phyloP scores from a whole-genome alignment of 1,284 basidiomycete species.

The Exobasidium rhododendri region DNA sequence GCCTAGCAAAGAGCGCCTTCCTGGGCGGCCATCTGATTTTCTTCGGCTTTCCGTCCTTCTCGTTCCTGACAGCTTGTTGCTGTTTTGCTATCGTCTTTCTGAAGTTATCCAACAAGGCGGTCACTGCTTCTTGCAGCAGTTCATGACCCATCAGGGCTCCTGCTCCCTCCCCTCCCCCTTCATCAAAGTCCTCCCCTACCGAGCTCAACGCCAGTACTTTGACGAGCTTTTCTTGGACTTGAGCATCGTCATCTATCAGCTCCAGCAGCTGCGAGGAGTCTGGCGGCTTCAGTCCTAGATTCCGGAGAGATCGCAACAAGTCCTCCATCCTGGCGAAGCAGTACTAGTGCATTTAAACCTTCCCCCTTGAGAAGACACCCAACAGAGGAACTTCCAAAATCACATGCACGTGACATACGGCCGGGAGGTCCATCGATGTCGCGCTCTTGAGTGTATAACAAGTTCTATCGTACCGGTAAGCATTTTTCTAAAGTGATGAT shows the following conservation, averaged over 20 bases:
- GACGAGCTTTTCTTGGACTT: conserved; percentile 25
- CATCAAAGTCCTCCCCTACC: not conserved
- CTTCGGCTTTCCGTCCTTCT: conserved; percentile 23
- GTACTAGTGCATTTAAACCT: no score
- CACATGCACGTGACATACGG: no score
- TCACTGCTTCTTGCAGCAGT: conserved; percentile 47
- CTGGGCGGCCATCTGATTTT: conserved; percentile 40
- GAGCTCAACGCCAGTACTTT: conserved; percentile 41
- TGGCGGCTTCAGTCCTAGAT: conserved; percentile 41
- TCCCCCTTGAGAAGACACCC: no score
- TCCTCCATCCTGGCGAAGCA: conserved; percentile 43
- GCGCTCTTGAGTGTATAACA: no score
- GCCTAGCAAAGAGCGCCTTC: conserved; percentile 39
- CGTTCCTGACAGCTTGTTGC: conserved; percentile 22
- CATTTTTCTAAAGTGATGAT: no score
- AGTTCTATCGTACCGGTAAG: no score
- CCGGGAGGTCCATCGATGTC: no score
- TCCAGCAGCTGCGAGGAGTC: conserved; percentile 44
- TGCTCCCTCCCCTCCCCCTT: conserved; percentile 17
- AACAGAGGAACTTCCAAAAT: no score
- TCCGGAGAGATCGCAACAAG: conserved; percentile 42
- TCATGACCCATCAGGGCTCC: conserved; percentile 42
- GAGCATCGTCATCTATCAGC: conserved; percentile 28
- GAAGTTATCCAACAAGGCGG: conserved; percentile 48
- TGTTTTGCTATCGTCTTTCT: conserved; percentile 37